Evolutionary conservation across 768 basidiomycete genomes (phyloP), one percentile per base, ranked within the genome.

Genomic region (Mycena indigotica): DNA sequence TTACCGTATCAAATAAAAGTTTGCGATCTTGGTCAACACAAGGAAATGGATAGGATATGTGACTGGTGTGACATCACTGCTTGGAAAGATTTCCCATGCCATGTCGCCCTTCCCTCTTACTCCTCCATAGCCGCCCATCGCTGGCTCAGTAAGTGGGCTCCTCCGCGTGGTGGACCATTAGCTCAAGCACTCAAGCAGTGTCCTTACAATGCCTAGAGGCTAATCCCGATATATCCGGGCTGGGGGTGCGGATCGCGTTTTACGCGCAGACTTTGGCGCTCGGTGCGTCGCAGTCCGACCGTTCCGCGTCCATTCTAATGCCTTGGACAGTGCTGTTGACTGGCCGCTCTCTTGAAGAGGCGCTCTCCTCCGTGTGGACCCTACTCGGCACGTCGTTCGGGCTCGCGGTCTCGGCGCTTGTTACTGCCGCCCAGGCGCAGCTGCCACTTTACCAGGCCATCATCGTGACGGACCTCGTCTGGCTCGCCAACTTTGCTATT

Each of bases 211-310:
- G 60, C 50, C 38, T 52, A 5, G 55, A 56, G n/a, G 28, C 60
- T 5, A 65, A 66, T 48, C 62, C 62, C 13, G 67, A 70, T 26
- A 69, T 69, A 28, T 64, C 57, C 50, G 69, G 69, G 0, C 52
- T 66, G 13, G 69, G 69, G 3, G 68, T 70, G 13, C 64, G 69
- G 17, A 51, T 68, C 12, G 65, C 65, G 3, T 68, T 69, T 35
- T 69, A 70, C 52, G 15, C 69, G 17, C 69, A 70, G 44, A 67
- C 58, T 16, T 61, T 68, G 25, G 48, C 66, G 8, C 52, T 68
- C 38, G 67, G 67, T 61, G 50, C 30, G 38, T 15, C 15, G 21
- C 48, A 8, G 6, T 40, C 16, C 25, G 1, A 3, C n/a, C n/a
- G 13, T 17, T 30, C 8, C 8, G 21, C 25, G 13, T 38, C 3